phyloP scores from a whole-genome alignment of 257 asterid species.

The Solanum chmielewskii region DNA sequence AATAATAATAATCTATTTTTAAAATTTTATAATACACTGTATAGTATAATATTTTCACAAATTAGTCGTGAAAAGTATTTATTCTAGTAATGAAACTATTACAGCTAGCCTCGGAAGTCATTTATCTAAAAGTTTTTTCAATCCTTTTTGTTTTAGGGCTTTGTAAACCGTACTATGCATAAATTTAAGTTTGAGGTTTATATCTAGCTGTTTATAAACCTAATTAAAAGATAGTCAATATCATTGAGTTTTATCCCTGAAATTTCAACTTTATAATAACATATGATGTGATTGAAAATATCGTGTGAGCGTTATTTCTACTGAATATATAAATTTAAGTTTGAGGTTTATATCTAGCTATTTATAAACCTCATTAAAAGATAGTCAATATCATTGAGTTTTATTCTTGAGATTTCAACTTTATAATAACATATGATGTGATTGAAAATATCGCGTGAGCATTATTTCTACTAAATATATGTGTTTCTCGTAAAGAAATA shows the following conservation, averaged over 20 bases:
- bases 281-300: too few relatives aligned
- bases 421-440: too few relatives aligned
- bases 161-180: not conserved
- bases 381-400: not conserved
- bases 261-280: too few relatives aligned
- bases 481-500: not conserved
- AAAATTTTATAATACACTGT: too few relatives aligned
- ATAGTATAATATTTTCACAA: too few relatives aligned
- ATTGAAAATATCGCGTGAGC: not conserved
- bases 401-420: not conserved
- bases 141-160: not conserved
- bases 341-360: not conserved
- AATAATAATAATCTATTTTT: too few relatives aligned
- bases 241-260: not conserved
- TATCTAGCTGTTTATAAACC: not conserved
- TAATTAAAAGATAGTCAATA: not conserved
- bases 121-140: not conserved
- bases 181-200: not conserved
- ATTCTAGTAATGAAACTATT: too few relatives aligned
- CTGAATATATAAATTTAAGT: not conserved
- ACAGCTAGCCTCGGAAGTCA: not conserved
- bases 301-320: not conserved
- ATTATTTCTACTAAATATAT: not conserved
- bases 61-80: too few relatives aligned
- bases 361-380: not conserved